Evolutionary conservation across 257 asterid species (phyloP).

Genomic region (Fraxinus cuspidata): DNA sequence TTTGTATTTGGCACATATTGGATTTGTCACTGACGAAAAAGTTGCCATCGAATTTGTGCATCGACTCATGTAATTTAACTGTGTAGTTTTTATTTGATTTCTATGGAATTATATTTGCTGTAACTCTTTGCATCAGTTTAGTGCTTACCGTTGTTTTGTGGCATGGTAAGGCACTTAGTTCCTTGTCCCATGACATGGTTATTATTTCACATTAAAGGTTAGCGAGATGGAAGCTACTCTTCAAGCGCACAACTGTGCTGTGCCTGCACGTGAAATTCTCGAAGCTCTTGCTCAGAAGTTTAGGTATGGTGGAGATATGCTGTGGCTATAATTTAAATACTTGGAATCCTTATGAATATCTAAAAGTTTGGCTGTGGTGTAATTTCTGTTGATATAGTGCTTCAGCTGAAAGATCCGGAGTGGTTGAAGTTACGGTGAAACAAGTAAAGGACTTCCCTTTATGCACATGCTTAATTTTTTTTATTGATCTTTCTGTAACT

Average conservation of each 20-base stretch:
- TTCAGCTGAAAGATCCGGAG: slow-evolving; percentile 78
- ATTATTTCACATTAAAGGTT: slow-evolving; percentile 44
- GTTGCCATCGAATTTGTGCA: neutral
- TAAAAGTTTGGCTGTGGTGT: slow-evolving; percentile 11
- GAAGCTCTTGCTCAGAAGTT: slow-evolving; percentile 80
- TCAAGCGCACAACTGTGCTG: slow-evolving; percentile 69
- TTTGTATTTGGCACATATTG: neutral
- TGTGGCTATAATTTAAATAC: neutral
- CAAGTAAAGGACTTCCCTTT: slow-evolving; percentile 52
- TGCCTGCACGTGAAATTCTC: slow-evolving; percentile 78
- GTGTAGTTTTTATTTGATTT: neutral
- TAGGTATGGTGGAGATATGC: slow-evolving; percentile 43
- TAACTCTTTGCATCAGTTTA: too few relatives aligned
- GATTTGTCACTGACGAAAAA: neutral
- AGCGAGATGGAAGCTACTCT: slow-evolving; percentile 85
- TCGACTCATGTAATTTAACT: neutral
- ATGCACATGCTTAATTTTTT: neutral
- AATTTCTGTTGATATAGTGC: slow-evolving; percentile 44
- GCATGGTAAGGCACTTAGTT: too few relatives aligned
- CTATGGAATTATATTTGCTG: too few relatives aligned
- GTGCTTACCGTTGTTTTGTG: too few relatives aligned
- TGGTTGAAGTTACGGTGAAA: slow-evolving; percentile 67
- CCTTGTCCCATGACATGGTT: too few relatives aligned
- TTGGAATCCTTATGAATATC: slow-evolving; percentile 1
- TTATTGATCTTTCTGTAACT: neutral